These are phyloP conservation scores for Elongisporangium undulatum DNA, from an alignment of 352 stramenopile genomes.

Conservation along the genomic window DNA sequence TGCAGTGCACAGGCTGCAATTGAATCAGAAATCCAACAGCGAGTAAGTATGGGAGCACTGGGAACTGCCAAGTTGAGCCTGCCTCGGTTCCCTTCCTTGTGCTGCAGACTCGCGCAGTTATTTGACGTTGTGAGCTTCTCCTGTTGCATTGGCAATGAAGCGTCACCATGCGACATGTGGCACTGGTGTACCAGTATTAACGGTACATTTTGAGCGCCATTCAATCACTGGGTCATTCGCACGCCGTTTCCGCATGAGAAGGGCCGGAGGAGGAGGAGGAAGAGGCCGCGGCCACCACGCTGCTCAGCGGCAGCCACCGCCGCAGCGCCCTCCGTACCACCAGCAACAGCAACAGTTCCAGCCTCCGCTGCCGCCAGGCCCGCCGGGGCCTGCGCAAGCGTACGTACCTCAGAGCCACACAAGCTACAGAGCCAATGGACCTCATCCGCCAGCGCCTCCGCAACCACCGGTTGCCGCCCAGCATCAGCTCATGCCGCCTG, in stretches of 20 bases:
- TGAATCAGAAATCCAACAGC: too few species aligned
- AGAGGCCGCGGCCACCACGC: conserved; percentile 8
- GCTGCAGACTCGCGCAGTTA: too few species aligned
- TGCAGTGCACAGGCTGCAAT: too few species aligned
- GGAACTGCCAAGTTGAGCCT: too few species aligned
- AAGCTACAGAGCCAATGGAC: conserved; percentile 1
- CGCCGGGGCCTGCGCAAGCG: background rate
- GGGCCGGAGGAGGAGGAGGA: background rate
- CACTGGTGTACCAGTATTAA: background rate
- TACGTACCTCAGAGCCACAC: conserved; percentile 1
- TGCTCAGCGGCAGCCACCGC: conserved; percentile 1
- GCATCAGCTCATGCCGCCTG: background rate
- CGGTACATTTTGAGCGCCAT: background rate
- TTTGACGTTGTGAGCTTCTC: too few species aligned
- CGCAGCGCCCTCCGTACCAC: conserved; percentile 29
- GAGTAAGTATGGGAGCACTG: too few species aligned
- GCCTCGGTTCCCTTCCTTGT: too few species aligned
- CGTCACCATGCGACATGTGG: too few species aligned
- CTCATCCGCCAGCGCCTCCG: conserved; percentile 5
- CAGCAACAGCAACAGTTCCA: conserved; percentile 17
- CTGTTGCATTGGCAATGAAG: too few species aligned
- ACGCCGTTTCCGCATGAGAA: background rate
- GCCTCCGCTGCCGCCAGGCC: conserved; percentile 1
- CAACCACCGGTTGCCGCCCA: conserved; percentile 1
- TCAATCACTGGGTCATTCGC: background rate